These are phyloP conservation scores for Metschnikowia hibisci DNA, from an alignment of 805 yeast species.

Conservation along the genomic window DNA sequence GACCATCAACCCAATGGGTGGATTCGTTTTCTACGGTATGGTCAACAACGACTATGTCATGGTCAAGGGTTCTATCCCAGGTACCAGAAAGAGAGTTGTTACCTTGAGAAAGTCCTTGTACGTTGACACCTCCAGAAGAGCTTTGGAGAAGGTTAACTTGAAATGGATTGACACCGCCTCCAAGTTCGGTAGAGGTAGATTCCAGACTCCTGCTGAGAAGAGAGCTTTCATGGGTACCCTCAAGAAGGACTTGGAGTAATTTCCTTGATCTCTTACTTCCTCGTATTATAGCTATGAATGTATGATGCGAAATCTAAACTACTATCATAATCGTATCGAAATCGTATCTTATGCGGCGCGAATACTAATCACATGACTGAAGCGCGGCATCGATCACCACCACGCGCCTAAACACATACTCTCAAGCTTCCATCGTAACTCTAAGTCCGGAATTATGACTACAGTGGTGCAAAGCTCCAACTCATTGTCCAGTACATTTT, in stretches of 20 bases:
- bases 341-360: neutral
- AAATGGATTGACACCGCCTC: slow-evolving; percentile 99
- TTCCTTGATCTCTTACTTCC: slow-evolving; percentile 2
- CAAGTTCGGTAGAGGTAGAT: slow-evolving; percentile 99
- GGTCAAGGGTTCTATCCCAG: slow-evolving; percentile 99
- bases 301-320: slow-evolving; percentile 7
- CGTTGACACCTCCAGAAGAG: slow-evolving; percentile 97
- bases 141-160: slow-evolving; percentile 91
- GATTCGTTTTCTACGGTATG: slow-evolving; percentile 99
- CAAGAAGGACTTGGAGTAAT: slow-evolving; percentile 83
- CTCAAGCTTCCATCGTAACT: neutral
- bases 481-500: slow-evolving; percentile 34
- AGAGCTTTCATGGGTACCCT: slow-evolving; percentile 99
- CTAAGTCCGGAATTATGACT: slow-evolving; percentile 6
- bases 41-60: slow-evolving; percentile 96
- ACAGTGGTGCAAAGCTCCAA: slow-evolving; percentile 23
- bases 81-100: slow-evolving; percentile 99
- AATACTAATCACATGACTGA: neutral
- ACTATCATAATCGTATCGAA: too few relatives aligned
- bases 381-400: neutral
- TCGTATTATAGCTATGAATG: slow-evolving; percentile 14
- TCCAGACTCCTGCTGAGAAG: slow-evolving; percentile 99
- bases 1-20: slow-evolving; percentile 99
- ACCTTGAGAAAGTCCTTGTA: slow-evolving; percentile 98
- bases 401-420: neutral